These are phyloP conservation scores for Cardamine resedifolia DNA, from an alignment of 345 rosid genomes.

Conservation along the genomic window DNA sequence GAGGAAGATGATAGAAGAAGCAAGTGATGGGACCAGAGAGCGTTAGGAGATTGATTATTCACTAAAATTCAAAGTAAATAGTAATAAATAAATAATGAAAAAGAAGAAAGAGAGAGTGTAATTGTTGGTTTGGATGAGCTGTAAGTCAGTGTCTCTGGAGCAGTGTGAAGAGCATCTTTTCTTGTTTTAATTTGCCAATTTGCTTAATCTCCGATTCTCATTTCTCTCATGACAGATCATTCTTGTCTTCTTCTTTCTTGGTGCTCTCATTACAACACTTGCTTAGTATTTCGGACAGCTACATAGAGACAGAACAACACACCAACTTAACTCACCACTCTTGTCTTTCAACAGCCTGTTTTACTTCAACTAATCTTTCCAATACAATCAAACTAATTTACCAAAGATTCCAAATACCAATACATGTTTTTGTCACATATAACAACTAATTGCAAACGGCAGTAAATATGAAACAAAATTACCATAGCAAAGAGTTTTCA, in stretches of 20 bases:
- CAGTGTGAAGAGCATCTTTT: conserved; percentile 38
- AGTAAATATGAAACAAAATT: neutral
- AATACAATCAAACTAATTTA: neutral
- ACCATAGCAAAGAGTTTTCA: neutral
- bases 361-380: conserved; percentile 1
- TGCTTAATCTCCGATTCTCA: conserved; percentile 30
- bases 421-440: neutral
- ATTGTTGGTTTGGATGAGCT: conserved; percentile 42
- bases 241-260: conserved; percentile 30
- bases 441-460: neutral
- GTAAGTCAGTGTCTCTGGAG: conserved; percentile 39
- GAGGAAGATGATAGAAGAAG: conserved; percentile 33
- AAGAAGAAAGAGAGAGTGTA: conserved; percentile 25
- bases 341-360: conserved; percentile 2
- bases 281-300: conserved; percentile 24
- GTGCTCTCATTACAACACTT: conserved; percentile 30
- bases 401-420: neutral
- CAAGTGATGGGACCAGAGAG: conserved; percentile 42
- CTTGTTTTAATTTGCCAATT: conserved; percentile 28
- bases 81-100: conserved; percentile 32
- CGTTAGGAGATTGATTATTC: conserved; percentile 28
- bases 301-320: conserved; percentile 18
- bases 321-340: neutral
- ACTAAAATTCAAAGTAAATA: conserved; percentile 35
- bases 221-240: conserved; percentile 32